Conservation (phyloP, 108 stramenopile genomes). For the Stephanodiscus minutulus region DNA sequence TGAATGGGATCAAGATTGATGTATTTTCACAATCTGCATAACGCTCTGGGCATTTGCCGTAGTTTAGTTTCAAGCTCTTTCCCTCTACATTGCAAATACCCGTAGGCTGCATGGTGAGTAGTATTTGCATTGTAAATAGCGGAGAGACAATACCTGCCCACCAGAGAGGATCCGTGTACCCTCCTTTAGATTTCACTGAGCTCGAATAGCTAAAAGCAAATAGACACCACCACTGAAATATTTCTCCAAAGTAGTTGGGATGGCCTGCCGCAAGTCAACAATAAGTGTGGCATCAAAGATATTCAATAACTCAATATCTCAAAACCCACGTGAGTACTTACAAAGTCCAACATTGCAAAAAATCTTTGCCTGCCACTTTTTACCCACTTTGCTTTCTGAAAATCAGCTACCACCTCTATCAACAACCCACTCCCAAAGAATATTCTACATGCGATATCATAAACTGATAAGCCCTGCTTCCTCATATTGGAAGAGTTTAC, state of each 20-base stretch:
- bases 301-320: not conserved
- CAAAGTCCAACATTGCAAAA: constrained; percentile 65
- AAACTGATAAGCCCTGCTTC: constrained; percentile 32
- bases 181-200: constrained; percentile 25
- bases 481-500: constrained; percentile 36
- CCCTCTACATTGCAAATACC: constrained; percentile 73
- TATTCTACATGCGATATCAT: constrained; percentile 38
- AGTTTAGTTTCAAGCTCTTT: constrained; percentile 66
- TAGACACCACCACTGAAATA: constrained; percentile 71
- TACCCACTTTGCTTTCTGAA: constrained; percentile 70
- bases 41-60: constrained; percentile 51
- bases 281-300: not conserved
- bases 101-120: constrained; percentile 55
- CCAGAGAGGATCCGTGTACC: constrained; percentile 46
- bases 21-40: constrained; percentile 65
- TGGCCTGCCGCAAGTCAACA: constrained; percentile 22
- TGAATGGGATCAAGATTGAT: constrained; percentile 61
- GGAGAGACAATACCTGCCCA: constrained; percentile 60
- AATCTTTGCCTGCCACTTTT: constrained; percentile 50
- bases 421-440: constrained; percentile 45
- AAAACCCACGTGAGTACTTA: constrained; percentile 48
- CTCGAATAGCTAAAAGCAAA: constrained; percentile 43
- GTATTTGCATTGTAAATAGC: constrained; percentile 66
- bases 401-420: constrained; percentile 63
- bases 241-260: constrained; percentile 80